These are phyloP conservation scores for Xerocomus brunneocitrinus DNA, from an alignment of 768 basidiomycete species.

Conservation along the genomic window DNA sequence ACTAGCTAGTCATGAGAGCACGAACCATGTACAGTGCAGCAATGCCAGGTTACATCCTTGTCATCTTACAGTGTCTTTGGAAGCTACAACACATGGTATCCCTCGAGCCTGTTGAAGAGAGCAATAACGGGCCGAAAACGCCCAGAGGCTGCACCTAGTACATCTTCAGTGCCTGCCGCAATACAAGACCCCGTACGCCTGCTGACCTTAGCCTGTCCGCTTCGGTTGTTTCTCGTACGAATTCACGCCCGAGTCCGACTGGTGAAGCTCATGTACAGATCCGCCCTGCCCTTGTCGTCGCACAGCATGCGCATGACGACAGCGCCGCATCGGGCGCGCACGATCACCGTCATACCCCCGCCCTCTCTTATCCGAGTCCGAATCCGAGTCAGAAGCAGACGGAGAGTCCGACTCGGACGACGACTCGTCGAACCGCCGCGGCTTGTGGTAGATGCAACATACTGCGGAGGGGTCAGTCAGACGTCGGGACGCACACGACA, in stretches of 20 bases:
- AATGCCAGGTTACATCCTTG: not conserved
- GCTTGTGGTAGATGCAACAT: conserved; percentile 93
- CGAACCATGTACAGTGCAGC: not conserved
- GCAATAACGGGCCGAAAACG: no score
- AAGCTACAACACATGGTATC: not conserved
- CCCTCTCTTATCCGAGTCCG: conserved; percentile 4
- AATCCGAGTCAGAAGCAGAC: conserved; percentile 34
- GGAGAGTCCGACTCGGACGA: conserved; percentile 61
- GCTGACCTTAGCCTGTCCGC: conserved; percentile 14
- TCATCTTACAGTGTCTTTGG: not conserved
- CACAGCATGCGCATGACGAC: not conserved
- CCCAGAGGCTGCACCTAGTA: not conserved
- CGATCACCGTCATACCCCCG: conserved; percentile 2
- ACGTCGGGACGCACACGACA: no score
- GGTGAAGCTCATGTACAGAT: conserved; percentile 17
- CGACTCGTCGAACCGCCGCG: conserved; percentile 76
- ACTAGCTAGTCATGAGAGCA: not conserved
- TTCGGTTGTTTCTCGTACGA: conserved; percentile 46
- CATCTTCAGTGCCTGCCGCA: not conserved
- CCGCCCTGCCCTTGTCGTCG: conserved; percentile 8
- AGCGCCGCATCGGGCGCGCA: conserved; percentile 10
- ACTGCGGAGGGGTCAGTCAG: conserved; percentile 42
- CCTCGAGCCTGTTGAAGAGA: not conserved
- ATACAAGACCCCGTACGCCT: not conserved
- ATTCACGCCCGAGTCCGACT: conserved; percentile 33